Evolutionary conservation across 75 land plant species (phyloP).

Genomic region (Picea sitchensis): DNA sequence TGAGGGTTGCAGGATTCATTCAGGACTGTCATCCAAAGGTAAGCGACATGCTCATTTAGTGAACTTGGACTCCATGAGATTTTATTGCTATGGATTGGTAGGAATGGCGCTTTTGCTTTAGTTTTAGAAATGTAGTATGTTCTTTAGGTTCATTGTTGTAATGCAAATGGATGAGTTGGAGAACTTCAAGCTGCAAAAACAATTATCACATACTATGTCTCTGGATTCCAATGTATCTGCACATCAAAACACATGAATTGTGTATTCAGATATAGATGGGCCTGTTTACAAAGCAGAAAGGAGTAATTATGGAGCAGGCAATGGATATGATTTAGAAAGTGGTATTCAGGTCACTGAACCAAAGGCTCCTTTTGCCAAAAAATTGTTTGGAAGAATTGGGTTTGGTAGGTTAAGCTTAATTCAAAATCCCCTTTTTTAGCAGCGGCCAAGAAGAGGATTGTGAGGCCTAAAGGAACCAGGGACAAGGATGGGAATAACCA

Average conservation of each 20-base stretch:
- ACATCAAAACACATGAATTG: neutral
- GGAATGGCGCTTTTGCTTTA: neutral
- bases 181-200: neutral
- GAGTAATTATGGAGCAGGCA: neutral
- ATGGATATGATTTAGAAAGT: neutral
- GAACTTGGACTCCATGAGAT: neutral
- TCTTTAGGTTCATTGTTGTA: neutral
- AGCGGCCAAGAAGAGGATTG: too few relatives aligned
- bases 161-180: neutral
- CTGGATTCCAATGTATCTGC: neutral
- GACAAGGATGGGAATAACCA: too few relatives aligned
- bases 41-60: neutral
- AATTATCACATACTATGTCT: neutral
- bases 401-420: neutral
- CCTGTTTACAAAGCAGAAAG: neutral
- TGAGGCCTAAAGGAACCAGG: too few relatives aligned
- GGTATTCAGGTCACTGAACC: neutral
- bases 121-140: neutral
- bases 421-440: neutral
- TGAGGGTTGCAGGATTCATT: too few relatives aligned
- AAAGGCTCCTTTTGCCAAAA: neutral
- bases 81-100: neutral
- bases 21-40: too few relatives aligned
- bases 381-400: neutral
- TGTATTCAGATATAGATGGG: neutral